phyloP scores from a whole-genome alignment of 2,329 filamentous ascomycete species.

The Spiromastix sp. region DNA sequence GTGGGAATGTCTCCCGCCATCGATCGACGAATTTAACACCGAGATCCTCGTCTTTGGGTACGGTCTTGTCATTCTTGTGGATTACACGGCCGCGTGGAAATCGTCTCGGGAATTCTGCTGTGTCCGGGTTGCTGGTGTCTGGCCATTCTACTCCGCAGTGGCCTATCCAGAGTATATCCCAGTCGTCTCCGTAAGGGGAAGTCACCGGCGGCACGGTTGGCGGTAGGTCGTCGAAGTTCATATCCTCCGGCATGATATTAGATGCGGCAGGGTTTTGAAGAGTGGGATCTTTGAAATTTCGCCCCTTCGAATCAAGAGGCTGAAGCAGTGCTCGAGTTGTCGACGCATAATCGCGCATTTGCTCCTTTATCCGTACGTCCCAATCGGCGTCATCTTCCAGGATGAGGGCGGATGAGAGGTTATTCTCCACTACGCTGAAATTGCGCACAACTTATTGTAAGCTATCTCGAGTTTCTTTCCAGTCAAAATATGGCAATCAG shows the following conservation, averaged over 20 bases:
- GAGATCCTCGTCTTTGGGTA: not conserved
- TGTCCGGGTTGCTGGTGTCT: not conserved
- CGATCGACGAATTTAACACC: too few relatives aligned
- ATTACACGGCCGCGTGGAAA: conserved; percentile 3
- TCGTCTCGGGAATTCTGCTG: not conserved
- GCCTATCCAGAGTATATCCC: conserved; percentile 42
- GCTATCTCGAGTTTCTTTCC: not conserved
- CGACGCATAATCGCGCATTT: too few relatives aligned
- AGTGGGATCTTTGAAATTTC: too few relatives aligned
- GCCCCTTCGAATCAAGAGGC: too few relatives aligned
- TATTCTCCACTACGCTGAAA: conserved; percentile 33
- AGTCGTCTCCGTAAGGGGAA: conserved; percentile 42
- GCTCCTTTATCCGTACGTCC: conserved; percentile 42
- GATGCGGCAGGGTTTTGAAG: too few relatives aligned
- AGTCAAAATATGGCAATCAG: not conserved
- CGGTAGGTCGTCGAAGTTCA: conserved; percentile 7
- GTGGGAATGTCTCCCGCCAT: conserved; percentile 24
- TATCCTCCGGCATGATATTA: too few relatives aligned
- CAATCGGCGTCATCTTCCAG: conserved; percentile 50
- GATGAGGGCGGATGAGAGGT: conserved; percentile 40
- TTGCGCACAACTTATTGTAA: not conserved
- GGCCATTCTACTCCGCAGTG: conserved; percentile 16
- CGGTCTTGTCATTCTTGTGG: conserved; percentile 1
- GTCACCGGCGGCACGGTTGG: conserved; percentile 9
- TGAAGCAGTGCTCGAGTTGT: too few relatives aligned